phyloP scores from a whole-genome alignment of 768 basidiomycete species.

The Mycena olivaceomarginata region DNA sequence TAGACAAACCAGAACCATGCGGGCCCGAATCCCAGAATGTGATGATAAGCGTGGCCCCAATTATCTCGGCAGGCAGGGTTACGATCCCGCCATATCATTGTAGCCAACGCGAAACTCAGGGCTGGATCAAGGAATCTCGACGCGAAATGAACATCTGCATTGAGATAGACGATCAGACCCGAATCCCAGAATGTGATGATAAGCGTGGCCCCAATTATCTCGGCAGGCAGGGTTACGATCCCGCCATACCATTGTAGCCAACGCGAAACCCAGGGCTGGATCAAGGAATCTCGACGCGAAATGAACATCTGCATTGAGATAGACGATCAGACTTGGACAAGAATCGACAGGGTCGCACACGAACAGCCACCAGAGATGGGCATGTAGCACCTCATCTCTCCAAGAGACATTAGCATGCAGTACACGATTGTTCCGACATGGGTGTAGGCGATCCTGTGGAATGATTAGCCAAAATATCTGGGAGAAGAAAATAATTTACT shows the following conservation, averaged over 20 bases:
- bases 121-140: no score
- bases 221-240: no score
- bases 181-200: no score
- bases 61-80: slow-evolving; percentile 69
- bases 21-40: slow-evolving; percentile 60
- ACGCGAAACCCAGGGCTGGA: slow-evolving; percentile 64
- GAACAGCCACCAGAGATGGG: slow-evolving; percentile 44
- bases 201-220: no score
- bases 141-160: no score
- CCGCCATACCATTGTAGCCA: no score
- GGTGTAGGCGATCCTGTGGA: slow-evolving; percentile 61
- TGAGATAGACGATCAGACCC: no score
- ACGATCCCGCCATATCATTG: slow-evolving; percentile 62
- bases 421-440: slow-evolving; percentile 61
- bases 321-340: slow-evolving; percentile 24
- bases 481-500: no score
- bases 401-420: no score
- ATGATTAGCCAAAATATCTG: background rate
- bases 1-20: slow-evolving; percentile 28
- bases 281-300: slow-evolving; percentile 75
- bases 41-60: slow-evolving; percentile 71
- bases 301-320: slow-evolving; percentile 66
- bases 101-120: no score
- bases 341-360: background rate
- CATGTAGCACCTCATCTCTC: slow-evolving; percentile 55